Evolutionary conservation across 2,329 filamentous ascomycete genomes (phyloP), one percentile per base, ranked within the genome.

Genomic region (Teratosphaeria zuluensis): DNA sequence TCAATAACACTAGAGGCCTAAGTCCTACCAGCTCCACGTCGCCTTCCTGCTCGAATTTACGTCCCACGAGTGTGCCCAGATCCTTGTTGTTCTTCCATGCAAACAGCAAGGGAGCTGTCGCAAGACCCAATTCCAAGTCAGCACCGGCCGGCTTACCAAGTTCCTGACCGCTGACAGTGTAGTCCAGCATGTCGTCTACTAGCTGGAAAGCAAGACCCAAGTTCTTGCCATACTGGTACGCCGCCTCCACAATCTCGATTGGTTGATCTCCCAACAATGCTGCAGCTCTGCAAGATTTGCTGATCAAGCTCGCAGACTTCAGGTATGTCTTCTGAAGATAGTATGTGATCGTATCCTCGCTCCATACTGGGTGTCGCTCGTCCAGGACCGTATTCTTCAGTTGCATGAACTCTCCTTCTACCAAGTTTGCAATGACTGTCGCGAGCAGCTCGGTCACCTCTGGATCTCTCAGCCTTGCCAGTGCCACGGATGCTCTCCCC

Each of bases 371-470:
- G 65, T 89, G 86, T 64, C 83, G 81, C 78, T 97, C 92, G 72
- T 96, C 92, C 64, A 84, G 81, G 53, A 89, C 89, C 1, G 94
- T 97, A 75, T 99, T 99, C 78, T 96, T 95, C 67, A 99, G 80
- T 78, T 99, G 94, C 94, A 99, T 99, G 78, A 99, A 97, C 75
- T 99, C 94, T 70, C 94, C 94, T 77, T 99, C 94, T 21, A 99
- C 92, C 30, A 99, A 80, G 73, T 99, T 99, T 52, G 94, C 92
- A 66, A 99, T 97, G 51, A 97, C 94, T 0, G 92, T 97, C 3
- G 94, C 91, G 32, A 99, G 79, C 7, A 99, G 82, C 77, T 99
- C 94, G 8, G 91, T 90, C 2, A 99, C 94, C 75, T 99, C 94
- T 51, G 92, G 88, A 70, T 99, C 90, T 33, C 92, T 84, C 60